These are phyloP conservation scores for Solanum medicagineum DNA, from an alignment of 257 asterid species.

Conservation along the genomic window DNA sequence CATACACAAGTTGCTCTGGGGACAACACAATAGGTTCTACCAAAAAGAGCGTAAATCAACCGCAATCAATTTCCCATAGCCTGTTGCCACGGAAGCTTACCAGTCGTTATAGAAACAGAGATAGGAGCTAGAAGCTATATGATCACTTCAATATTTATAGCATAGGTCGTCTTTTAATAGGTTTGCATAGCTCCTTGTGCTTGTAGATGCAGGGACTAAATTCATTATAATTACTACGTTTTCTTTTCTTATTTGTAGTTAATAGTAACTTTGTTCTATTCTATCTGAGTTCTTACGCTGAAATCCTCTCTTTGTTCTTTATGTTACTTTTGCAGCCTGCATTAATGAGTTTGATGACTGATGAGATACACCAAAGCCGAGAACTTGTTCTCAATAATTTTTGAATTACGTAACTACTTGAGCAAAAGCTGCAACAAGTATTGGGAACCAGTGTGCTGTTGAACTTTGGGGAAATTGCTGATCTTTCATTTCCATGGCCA, in stretches of 20 bases:
- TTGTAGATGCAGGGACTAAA: neutral
- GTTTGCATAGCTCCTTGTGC: neutral
- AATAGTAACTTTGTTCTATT: neutral
- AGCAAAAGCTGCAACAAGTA: neutral
- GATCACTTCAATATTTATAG: neutral
- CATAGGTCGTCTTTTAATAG: neutral
- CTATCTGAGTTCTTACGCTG: neutral
- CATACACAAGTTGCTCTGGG: neutral
- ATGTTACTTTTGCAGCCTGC: neutral
- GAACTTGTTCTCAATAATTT: neutral
- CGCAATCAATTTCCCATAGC: neutral
- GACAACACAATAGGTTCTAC: neutral
- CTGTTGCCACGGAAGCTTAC: neutral
- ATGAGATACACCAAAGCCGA: neutral
- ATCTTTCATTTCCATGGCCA: slow-evolving; percentile 26
- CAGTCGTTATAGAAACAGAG: neutral
- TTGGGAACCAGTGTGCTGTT: neutral
- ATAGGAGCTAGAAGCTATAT: neutral
- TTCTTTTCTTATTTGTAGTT: neutral
- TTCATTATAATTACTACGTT: neutral
- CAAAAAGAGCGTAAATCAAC: neutral
- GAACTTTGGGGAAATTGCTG: neutral
- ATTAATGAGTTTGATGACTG: neutral
- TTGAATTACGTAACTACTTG: neutral
- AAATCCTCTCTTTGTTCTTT: neutral